Evolutionary conservation across 441 rosid genomes (phyloP).

Genomic region (Mallotus repandus): DNA sequence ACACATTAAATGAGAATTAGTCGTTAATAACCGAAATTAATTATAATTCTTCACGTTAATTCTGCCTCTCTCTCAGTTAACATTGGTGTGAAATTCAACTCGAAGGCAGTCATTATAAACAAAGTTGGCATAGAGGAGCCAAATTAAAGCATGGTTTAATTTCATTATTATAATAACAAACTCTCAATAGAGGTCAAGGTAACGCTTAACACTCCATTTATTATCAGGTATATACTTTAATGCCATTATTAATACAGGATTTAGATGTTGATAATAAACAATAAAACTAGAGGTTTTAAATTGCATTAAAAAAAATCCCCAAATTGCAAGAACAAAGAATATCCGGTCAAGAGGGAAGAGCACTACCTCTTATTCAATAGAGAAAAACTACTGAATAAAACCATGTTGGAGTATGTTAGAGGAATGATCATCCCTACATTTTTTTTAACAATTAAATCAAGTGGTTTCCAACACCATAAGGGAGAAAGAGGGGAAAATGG

Average conservation of each 20-base stretch:
- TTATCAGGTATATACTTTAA: neutral
- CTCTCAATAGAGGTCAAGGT: slow-evolving; percentile 6
- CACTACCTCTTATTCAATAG: no score
- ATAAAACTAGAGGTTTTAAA: no score
- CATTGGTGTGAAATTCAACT: neutral
- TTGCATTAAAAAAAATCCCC: no score
- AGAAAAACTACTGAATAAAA: no score
- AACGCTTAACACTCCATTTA: slow-evolving; percentile 6
- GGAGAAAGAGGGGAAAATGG: no score
- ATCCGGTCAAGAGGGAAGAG: no score
- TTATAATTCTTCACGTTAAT: slow-evolving; percentile 9
- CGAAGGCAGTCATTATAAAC: slow-evolving; percentile 1
- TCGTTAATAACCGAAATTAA: slow-evolving; percentile 14
- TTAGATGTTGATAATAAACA: neutral
- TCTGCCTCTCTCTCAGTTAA: neutral
- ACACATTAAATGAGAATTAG: neutral
- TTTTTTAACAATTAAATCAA: no score
- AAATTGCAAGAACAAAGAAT: no score
- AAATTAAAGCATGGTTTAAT: slow-evolving; percentile 16
- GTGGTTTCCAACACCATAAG: no score
- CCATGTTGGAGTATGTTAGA: no score
- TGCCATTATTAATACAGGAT: neutral
- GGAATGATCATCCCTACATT: no score
- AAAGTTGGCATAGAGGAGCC: neutral
- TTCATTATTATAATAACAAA: neutral